Percentiles rank a stretch among this genome's conserved stretches.
These are phyloP conservation scores for Gamarada debralockiae DNA, from an alignment of 495 filamentous ascomycete genomes.

Conservation along the genomic window DNA sequence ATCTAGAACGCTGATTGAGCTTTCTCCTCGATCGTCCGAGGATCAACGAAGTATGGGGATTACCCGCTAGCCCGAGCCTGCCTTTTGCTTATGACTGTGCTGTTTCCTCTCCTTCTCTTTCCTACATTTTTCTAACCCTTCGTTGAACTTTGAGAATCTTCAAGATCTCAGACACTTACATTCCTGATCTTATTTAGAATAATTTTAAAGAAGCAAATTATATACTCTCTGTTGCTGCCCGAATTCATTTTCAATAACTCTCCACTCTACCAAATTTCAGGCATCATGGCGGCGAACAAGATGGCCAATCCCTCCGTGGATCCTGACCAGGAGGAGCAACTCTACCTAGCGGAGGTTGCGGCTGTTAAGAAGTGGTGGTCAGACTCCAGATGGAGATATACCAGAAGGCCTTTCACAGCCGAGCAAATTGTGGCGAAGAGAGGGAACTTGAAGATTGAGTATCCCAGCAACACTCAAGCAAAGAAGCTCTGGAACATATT, in stretches of 20 bases:
- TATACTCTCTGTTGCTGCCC: neutral
- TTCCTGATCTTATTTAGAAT: neutral
- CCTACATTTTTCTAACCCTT: neutral
- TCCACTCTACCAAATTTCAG: constrained; percentile 22
- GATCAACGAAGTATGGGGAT: neutral
- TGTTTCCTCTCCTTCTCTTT: constrained; percentile 9
- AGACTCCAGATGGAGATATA: constrained; percentile 87
- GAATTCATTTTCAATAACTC: constrained; percentile 3
- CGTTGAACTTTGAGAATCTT: neutral
- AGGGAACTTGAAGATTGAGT: constrained; percentile 86
- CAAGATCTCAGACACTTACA: neutral
- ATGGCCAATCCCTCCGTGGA: constrained; percentile 49
- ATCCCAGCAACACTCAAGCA: constrained; percentile 78
- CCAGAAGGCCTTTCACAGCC: constrained; percentile 87
- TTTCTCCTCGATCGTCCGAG: neutral
- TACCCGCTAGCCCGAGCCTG: constrained; percentile 12
- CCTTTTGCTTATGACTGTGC: constrained; percentile 10
- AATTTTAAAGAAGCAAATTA: neutral
- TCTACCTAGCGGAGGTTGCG: constrained; percentile 75
- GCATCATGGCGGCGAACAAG: constrained; percentile 48
- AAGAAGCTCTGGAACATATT: constrained; percentile 96
- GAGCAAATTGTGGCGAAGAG: constrained; percentile 96
- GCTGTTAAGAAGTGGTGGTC: constrained; percentile 93
- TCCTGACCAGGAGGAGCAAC: constrained; percentile 71
- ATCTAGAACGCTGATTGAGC: neutral